Conservation (phyloP, 129 eudicot species). For the Glebionis coronaria region DNA sequence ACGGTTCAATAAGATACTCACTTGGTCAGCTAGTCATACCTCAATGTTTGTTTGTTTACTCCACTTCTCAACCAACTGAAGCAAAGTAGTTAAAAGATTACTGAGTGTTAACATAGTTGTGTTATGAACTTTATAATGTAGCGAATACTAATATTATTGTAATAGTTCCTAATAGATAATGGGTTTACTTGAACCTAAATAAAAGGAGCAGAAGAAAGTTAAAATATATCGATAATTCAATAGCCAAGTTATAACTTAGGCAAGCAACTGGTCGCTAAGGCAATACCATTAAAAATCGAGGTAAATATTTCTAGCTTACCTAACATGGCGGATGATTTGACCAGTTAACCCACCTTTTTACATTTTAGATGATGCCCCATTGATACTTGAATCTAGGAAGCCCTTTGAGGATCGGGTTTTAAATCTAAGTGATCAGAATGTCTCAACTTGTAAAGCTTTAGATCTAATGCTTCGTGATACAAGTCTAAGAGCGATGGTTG, state of each 20-base stretch:
- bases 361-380: conserved; percentile 29
- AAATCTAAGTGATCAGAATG: conserved; percentile 26
- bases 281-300: conserved; percentile 1
- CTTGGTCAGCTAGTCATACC: conserved; percentile 35
- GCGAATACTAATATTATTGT: conserved; percentile 4
- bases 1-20: not conserved
- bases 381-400: conserved; percentile 30
- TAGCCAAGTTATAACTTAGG: not conserved
- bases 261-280: not conserved
- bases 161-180: not conserved
- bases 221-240: not conserved
- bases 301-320: conserved; percentile 35
- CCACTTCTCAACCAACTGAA: conserved; percentile 66
- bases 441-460: conserved; percentile 38
- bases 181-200: too few species aligned
- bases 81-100: conserved; percentile 54
- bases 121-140: not conserved
- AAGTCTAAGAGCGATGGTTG: conserved; percentile 61
- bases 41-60: conserved; percentile 48
- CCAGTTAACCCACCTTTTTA: conserved; percentile 36
- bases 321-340: conserved; percentile 48
- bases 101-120: conserved; percentile 33
- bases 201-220: too few species aligned
- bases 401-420: conserved; percentile 32
- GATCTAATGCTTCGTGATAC: conserved; percentile 67